These are phyloP conservation scores for Misopates orontium DNA, from an alignment of 257 asterid species.

Conservation along the genomic window DNA sequence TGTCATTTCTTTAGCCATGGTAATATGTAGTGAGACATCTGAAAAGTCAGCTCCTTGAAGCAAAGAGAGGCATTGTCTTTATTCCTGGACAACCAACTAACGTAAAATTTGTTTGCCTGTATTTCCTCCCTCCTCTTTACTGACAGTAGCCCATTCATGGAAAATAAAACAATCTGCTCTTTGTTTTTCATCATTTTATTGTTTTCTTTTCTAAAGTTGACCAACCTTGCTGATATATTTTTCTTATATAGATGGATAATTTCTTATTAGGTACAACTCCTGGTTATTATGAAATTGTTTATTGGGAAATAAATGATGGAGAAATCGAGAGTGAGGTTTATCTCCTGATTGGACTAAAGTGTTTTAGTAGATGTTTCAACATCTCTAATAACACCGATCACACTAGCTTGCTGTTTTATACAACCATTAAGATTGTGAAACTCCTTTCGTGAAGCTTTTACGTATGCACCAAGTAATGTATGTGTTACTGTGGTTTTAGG, in stretches of 20 bases:
- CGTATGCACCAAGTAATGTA: background rate
- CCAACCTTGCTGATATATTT: background rate
- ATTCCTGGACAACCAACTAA: background rate
- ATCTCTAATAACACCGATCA: too few species aligned
- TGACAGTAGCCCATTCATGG: background rate
- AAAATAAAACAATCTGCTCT: background rate
- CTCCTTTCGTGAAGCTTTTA: background rate
- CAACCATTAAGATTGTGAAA: background rate
- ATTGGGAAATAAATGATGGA: background rate
- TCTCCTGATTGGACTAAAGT: background rate
- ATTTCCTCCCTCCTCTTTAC: constrained; percentile 5
- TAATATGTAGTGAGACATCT: background rate
- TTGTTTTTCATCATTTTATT: background rate
- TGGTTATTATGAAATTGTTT: background rate
- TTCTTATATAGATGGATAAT: background rate
- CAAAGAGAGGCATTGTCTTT: constrained; percentile 4
- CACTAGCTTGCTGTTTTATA: background rate
- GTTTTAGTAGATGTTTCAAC: background rate
- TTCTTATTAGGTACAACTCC: constrained; percentile 1
- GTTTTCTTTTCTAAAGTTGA: background rate
- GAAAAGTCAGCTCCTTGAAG: constrained; percentile 6
- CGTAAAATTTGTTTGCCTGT: too few species aligned
- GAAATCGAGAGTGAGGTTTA: background rate
- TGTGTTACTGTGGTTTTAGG: constrained; percentile 35
- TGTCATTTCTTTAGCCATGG: background rate